Percentiles rank a stretch among this genome's conserved stretches.
These are phyloP conservation scores for Fusarium longipes DNA, from an alignment of 2,329 filamentous ascomycete genomes.

Conservation along the genomic window DNA sequence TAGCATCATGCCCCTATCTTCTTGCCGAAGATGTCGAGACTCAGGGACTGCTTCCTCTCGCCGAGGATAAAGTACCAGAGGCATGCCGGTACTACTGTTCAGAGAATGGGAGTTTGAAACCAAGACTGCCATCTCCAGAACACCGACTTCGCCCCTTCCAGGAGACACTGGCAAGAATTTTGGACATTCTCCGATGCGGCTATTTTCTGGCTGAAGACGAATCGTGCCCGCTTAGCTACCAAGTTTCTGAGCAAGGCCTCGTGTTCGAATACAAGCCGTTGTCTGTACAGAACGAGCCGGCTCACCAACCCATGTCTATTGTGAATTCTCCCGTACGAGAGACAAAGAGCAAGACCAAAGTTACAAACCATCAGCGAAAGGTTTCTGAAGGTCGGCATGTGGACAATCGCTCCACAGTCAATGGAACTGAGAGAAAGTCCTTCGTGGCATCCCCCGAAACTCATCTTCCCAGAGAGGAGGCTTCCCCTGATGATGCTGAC, in stretches of 20 bases:
- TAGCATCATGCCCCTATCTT: slow-evolving; percentile 60
- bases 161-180: slow-evolving; percentile 59
- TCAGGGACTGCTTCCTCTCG: slow-evolving; percentile 58
- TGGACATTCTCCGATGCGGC: slow-evolving; percentile 62
- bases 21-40: slow-evolving; percentile 63
- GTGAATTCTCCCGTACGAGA: slow-evolving; percentile 26
- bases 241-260: slow-evolving; percentile 46
- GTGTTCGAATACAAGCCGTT: slow-evolving; percentile 50
- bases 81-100: slow-evolving; percentile 55
- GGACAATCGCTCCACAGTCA: slow-evolving; percentile 10
- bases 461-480: slow-evolving; percentile 16
- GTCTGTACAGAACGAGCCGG: not conserved
- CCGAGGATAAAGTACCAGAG: slow-evolving; percentile 52
- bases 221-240: slow-evolving; percentile 53
- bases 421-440: slow-evolving; percentile 2
- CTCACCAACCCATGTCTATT: slow-evolving; percentile 29
- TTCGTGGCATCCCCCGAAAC: slow-evolving; percentile 20
- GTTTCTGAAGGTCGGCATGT: slow-evolving; percentile 18
- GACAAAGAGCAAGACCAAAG: slow-evolving; percentile 16
- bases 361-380: slow-evolving; percentile 20
- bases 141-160: slow-evolving; percentile 48
- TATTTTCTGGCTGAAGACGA: slow-evolving; percentile 59
- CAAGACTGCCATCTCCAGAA: slow-evolving; percentile 51
- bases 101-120: slow-evolving; percentile 54
- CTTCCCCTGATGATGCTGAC: slow-evolving; percentile 50